Conservation (phyloP, 1,284 basidiomycete species). For the Cutaneotrichosporon sp. region DNA sequence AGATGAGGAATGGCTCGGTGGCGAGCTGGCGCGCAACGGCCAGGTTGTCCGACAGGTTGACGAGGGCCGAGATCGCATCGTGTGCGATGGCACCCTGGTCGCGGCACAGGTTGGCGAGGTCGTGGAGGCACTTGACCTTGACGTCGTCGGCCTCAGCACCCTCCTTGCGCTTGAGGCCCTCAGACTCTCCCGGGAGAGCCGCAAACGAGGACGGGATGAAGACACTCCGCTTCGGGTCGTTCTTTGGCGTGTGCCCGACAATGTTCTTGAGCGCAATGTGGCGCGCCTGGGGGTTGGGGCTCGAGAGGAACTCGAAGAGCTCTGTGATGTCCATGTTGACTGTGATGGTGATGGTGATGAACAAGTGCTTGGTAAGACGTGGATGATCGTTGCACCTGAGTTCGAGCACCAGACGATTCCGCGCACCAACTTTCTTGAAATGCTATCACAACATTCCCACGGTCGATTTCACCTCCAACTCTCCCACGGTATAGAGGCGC, state of each 20-base stretch:
- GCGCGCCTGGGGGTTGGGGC: constrained; percentile 81
- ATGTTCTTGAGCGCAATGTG: constrained; percentile 83
- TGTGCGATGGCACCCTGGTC: constrained; percentile 89
- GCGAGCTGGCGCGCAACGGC: constrained; percentile 68
- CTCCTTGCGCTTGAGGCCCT: constrained; percentile 53
- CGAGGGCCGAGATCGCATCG: constrained; percentile 88
- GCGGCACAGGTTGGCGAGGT: constrained; percentile 78
- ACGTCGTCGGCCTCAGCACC: constrained; percentile 61
- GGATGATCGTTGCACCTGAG: too few species aligned
- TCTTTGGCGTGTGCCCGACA: constrained; percentile 72
- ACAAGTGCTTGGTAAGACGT: not conserved
- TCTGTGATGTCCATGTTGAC: constrained; percentile 55
- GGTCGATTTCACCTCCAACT: constrained; percentile 13
- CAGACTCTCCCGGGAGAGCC: constrained; percentile 39
- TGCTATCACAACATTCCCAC: constrained; percentile 27
- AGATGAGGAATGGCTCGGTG: constrained; percentile 73
- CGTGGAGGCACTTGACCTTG: constrained; percentile 59
- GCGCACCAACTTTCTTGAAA: not conserved
- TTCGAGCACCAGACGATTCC: not conserved
- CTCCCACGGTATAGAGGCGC: not conserved
- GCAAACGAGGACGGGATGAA: constrained; percentile 62
- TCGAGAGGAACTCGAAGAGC: constrained; percentile 81
- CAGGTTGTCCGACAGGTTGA: constrained; percentile 88
- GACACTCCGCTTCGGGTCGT: constrained; percentile 67
- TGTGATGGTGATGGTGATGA: not conserved